Evolutionary conservation across 768 basidiomycete genomes (phyloP).

Genomic region (Xerocomellus intermedius): DNA sequence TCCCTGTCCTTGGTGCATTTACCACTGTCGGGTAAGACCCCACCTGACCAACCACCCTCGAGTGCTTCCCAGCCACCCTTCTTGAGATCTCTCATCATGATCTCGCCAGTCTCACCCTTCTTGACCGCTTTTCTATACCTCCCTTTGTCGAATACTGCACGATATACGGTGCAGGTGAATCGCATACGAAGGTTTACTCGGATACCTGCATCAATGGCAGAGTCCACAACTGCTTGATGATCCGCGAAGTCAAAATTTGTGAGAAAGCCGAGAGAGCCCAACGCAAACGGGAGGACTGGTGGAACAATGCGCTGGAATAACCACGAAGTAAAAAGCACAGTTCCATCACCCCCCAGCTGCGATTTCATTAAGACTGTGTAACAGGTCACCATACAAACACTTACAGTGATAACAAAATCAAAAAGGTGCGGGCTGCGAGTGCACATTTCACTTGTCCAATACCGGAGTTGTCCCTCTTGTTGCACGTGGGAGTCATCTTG

Average conservation of each 20-base stretch:
- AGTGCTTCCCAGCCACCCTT: slow-evolving; percentile 95
- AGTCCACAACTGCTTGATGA: slow-evolving; percentile 82
- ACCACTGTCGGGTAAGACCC: slow-evolving; percentile 42
- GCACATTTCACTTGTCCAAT: slow-evolving; percentile 99
- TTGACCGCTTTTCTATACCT: slow-evolving; percentile 80
- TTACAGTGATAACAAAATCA: slow-evolving; percentile 95
- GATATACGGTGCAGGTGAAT: slow-evolving; percentile 98
- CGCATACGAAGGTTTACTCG: slow-evolving; percentile 98
- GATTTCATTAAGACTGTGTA: slow-evolving; percentile 10
- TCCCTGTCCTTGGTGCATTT: slow-evolving; percentile 80
- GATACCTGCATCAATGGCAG: slow-evolving; percentile 87
- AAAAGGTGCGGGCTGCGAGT: slow-evolving; percentile 86
- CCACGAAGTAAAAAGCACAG: slow-evolving; percentile 98
- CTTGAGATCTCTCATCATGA: slow-evolving; percentile 92
- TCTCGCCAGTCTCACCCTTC: slow-evolving; percentile 92
- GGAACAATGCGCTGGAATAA: slow-evolving; percentile 97
- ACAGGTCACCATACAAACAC: slow-evolving; percentile 25
- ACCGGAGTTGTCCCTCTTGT: slow-evolving; percentile 90
- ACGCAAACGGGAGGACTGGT: slow-evolving; percentile 95
- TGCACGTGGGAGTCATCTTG: slow-evolving; percentile 38
- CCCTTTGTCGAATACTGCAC: slow-evolving; percentile 76
- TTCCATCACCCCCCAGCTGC: slow-evolving; percentile 97
- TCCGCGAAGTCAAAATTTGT: slow-evolving; percentile 95
- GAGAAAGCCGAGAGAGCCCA: slow-evolving; percentile 96
- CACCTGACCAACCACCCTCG: slow-evolving; percentile 69